phyloP scores from a whole-genome alignment of 805 yeast genomes.

The Yamadazyma ubonensis region DNA sequence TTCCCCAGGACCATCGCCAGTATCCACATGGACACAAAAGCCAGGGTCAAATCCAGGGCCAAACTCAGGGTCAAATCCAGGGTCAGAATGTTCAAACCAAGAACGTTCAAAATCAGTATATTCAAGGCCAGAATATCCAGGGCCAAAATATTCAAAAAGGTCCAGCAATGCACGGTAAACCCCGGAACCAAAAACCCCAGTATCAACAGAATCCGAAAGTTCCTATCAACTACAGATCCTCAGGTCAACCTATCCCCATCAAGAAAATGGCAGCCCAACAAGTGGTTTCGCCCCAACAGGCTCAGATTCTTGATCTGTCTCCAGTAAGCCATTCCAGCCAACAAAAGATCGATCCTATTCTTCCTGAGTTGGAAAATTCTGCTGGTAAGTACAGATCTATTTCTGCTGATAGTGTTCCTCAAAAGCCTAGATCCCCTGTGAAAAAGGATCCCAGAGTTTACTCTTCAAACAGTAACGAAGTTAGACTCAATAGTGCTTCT shows the following conservation, averaged over 20 bases:
- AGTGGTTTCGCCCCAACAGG: slow-evolving; percentile 4
- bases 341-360: slow-evolving; percentile 1
- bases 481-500: neutral
- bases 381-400: slow-evolving; percentile 1
- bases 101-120: too few relatives aligned
- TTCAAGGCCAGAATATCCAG: too few relatives aligned
- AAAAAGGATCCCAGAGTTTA: too few relatives aligned
- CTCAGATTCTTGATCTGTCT: slow-evolving; percentile 1
- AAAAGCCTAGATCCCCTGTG: neutral
- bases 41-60: too few relatives aligned
- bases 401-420: neutral
- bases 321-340: neutral
- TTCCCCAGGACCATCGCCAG: too few relatives aligned
- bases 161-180: too few relatives aligned
- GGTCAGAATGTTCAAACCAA: too few relatives aligned
- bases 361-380: neutral
- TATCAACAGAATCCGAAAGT: neutral
- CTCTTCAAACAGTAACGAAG: too few relatives aligned
- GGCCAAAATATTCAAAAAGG: too few relatives aligned
- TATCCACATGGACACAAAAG: too few relatives aligned
- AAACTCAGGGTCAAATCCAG: too few relatives aligned
- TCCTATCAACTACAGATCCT: slow-evolving; percentile 1
- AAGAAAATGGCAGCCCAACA: slow-evolving; percentile 2
- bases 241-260: neutral
- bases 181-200: too few relatives aligned